Percentiles rank a stretch among this genome's conserved stretches.
Evolutionary conservation across 441 rosid genomes (phyloP).

Genomic region (Erysimum pusillum): DNA sequence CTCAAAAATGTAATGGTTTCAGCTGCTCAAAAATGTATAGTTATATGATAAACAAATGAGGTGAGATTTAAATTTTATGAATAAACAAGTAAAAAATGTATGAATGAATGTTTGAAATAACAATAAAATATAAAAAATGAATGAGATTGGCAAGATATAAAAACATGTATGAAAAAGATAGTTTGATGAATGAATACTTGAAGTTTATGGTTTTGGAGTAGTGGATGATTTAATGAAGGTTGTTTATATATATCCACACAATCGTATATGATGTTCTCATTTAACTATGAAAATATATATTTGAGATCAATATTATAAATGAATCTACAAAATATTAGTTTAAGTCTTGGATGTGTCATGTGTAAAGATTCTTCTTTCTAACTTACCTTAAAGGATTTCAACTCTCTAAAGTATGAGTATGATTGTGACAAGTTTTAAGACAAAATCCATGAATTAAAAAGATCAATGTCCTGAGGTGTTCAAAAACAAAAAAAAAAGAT

Average conservation of each 20-base stretch:
- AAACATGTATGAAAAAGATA: not conserved
- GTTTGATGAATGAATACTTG: conserved; percentile 3
- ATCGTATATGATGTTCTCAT: conserved; percentile 7
- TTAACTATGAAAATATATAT: not conserved
- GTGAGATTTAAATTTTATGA: not conserved
- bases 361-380: not conserved
- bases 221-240: conserved; percentile 16
- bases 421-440: not conserved
- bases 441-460: not conserved
- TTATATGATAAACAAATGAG: not conserved
- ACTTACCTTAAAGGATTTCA: not conserved
- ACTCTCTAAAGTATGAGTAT: not conserved
- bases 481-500: no score
- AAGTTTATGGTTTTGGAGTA: conserved; percentile 6
- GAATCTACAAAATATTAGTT: not conserved
- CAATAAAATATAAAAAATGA: not conserved
- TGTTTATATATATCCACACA: conserved; percentile 30
- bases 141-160: not conserved
- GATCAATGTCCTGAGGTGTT: not conserved
- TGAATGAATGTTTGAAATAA: no score
- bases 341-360: not conserved
- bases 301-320: not conserved
- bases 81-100: no score
- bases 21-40: not conserved
- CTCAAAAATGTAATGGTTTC: no score